phyloP scores from a whole-genome alignment of 73 alveolate genomes.

The Strombidium stylifer region DNA sequence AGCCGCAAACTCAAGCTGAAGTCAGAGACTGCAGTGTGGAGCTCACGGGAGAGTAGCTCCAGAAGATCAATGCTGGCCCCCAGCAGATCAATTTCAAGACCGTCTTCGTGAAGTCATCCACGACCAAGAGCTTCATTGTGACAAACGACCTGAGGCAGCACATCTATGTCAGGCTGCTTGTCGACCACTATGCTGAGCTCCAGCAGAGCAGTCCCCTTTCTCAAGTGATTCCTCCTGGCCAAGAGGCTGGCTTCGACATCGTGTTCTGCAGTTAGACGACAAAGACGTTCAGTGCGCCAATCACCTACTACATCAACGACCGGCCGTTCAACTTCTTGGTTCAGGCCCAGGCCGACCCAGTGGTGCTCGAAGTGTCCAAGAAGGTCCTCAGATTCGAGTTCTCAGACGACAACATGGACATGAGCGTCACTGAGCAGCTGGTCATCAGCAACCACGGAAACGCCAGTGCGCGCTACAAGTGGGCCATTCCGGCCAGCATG shows the following conservation, averaged over 20 bases:
- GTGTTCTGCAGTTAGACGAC: slow-evolving; percentile 66
- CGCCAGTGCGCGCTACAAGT: slow-evolving; percentile 88
- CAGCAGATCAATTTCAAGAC: slow-evolving; percentile 87
- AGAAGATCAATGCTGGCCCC: slow-evolving; percentile 94
- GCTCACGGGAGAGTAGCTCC: slow-evolving; percentile 88
- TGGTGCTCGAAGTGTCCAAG: slow-evolving; percentile 71
- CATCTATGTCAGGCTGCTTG: slow-evolving; percentile 86
- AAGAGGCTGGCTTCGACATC: slow-evolving; percentile 96
- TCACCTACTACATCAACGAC: slow-evolving; percentile 92
- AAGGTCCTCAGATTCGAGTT: slow-evolving; percentile 71
- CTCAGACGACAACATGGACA: slow-evolving; percentile 95
- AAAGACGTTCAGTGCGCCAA: slow-evolving; percentile 67
- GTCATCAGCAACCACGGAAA: slow-evolving; percentile 93
- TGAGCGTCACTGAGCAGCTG: slow-evolving; percentile 84
- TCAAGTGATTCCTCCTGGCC: slow-evolving; percentile 96
- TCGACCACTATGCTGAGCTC: slow-evolving; percentile 76
- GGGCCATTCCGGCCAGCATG: slow-evolving; percentile 79
- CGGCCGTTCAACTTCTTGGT: slow-evolving; percentile 86
- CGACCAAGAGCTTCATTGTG: slow-evolving; percentile 86
- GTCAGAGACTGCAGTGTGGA: slow-evolving; percentile 92
- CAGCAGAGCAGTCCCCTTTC: slow-evolving; percentile 77
- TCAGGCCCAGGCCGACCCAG: slow-evolving; percentile 90
- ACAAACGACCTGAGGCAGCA: slow-evolving; percentile 91
- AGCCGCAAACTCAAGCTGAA: slow-evolving; percentile 96
- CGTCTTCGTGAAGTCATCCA: slow-evolving; percentile 86